Conservation (phyloP, 2,329 filamentous ascomycete species). For the Hymenotorrendiella dingleyae region DNA sequence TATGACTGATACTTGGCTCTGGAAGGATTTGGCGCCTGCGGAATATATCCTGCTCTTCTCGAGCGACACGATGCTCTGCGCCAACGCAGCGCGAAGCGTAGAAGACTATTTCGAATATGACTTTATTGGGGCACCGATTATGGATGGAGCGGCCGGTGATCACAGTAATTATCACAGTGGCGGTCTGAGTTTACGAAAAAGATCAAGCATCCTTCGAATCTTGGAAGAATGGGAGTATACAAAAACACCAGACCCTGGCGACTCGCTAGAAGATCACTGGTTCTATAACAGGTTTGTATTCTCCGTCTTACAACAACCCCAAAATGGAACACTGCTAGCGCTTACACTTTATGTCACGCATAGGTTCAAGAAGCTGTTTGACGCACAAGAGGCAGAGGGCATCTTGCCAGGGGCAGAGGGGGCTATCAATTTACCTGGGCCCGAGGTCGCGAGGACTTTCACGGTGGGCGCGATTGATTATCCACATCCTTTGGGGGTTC, state of each 20-base stretch:
- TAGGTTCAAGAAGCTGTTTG: conserved; percentile 21
- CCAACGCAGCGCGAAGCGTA: conserved; percentile 29
- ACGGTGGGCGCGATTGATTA: conserved; percentile 29
- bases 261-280: conserved; percentile 28
- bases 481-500: conserved; percentile 28
- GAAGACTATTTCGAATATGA: conserved; percentile 33
- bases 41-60: conserved; percentile 33
- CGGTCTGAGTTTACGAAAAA: conserved; percentile 34
- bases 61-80: conserved; percentile 32
- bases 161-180: conserved; percentile 31
- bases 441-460: conserved; percentile 27
- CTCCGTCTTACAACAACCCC: too few species aligned
- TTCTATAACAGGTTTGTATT: conserved; percentile 24
- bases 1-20: conserved; percentile 30
- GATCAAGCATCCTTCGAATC: conserved; percentile 29
- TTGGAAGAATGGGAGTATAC: conserved; percentile 25
- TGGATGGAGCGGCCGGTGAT: too few species aligned
- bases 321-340: background rate
- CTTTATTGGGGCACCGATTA: conserved; percentile 33
- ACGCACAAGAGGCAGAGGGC: conserved; percentile 15
- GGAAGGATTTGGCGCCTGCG: conserved; percentile 30
- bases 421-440: conserved; percentile 24
- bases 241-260: conserved; percentile 16
- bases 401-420: conserved; percentile 17
- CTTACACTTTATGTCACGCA: background rate